A percentile compares a stretch with the other conserved stretches of the same genome.
phyloP scores from a whole-genome alignment of 495 filamentous ascomycete genomes.

The Entonaema liquescens region DNA sequence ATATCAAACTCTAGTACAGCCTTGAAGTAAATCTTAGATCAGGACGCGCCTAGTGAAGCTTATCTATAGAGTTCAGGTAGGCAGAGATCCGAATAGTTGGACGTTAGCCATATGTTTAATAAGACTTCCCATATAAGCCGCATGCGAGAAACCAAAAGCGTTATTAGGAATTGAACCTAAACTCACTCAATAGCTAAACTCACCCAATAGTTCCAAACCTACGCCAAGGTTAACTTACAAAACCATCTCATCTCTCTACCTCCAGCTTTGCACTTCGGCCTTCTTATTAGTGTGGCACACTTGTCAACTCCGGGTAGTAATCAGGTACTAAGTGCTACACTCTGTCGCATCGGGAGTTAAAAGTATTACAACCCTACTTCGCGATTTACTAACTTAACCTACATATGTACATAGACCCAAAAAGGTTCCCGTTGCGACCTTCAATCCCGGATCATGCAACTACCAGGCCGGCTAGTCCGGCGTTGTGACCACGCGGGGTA shows the following conservation, averaged over 20 bases:
- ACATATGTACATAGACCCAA: slow-evolving; percentile 1
- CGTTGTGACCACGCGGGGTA: slow-evolving; percentile 30
- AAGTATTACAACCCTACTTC: slow-evolving; percentile 15
- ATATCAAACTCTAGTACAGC: not conserved
- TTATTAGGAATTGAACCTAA: too few species aligned
- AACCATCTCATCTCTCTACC: not conserved
- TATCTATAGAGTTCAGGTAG: too few species aligned
- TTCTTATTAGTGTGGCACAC: not conserved
- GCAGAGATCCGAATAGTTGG: too few species aligned
- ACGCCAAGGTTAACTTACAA: not conserved
- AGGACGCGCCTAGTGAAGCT: too few species aligned
- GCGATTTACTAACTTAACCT: not conserved
- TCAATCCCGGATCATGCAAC: slow-evolving; percentile 21
- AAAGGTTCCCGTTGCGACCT: slow-evolving; percentile 2
- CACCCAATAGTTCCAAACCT: too few species aligned
- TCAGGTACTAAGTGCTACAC: slow-evolving; percentile 19
- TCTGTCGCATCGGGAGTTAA: slow-evolving; percentile 22
- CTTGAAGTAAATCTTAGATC: not conserved
- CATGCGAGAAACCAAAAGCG: too few species aligned
- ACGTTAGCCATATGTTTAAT: too few species aligned
- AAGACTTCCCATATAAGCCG: too few species aligned
- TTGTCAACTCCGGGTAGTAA: not conserved
- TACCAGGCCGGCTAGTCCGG: slow-evolving; percentile 29
- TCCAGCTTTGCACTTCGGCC: slow-evolving; percentile 1
- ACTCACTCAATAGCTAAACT: too few species aligned